Percentiles rank a stretch among this genome's conserved stretches.
Conservation (phyloP, 345 rosid species). For the Xanthoceras sorbifolium region DNA sequence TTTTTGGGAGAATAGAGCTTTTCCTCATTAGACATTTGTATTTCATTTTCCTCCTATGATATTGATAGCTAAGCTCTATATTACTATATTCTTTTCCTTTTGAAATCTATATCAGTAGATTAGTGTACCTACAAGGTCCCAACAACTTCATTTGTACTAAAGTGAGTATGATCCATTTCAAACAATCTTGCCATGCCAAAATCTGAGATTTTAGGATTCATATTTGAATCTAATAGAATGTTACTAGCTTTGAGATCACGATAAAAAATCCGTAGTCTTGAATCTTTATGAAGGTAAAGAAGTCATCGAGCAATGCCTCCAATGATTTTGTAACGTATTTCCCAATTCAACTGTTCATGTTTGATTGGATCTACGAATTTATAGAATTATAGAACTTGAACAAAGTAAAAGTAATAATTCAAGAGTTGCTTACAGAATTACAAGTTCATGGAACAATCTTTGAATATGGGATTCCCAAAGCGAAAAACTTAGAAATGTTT, state of each 20-base stretch:
- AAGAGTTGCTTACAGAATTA: too few species aligned
- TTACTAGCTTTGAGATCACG: conserved; percentile 38
- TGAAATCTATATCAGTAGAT: too few species aligned
- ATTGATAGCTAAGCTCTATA: too few species aligned
- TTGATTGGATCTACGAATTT: not conserved
- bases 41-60: not conserved
- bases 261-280: conserved; percentile 30
- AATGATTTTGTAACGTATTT: conserved; percentile 22
- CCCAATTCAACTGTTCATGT: not conserved
- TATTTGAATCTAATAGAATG: conserved; percentile 20
- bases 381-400: not conserved
- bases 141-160: conserved; percentile 8
- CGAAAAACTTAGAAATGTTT: too few species aligned
- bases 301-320: conserved; percentile 35
- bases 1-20: not conserved
- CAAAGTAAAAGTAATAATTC: too few species aligned
- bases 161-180: conserved; percentile 12
- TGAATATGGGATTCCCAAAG: not conserved
- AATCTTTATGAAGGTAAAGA: conserved; percentile 33
- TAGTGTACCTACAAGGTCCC: conserved; percentile 39
- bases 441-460: too few species aligned
- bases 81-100: too few species aligned
- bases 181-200: conserved; percentile 32
- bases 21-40: not conserved
- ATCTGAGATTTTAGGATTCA: conserved; percentile 37